phyloP scores from a whole-genome alignment of 2,329 filamentous ascomycete genomes.

The Macrophomina tecta region DNA sequence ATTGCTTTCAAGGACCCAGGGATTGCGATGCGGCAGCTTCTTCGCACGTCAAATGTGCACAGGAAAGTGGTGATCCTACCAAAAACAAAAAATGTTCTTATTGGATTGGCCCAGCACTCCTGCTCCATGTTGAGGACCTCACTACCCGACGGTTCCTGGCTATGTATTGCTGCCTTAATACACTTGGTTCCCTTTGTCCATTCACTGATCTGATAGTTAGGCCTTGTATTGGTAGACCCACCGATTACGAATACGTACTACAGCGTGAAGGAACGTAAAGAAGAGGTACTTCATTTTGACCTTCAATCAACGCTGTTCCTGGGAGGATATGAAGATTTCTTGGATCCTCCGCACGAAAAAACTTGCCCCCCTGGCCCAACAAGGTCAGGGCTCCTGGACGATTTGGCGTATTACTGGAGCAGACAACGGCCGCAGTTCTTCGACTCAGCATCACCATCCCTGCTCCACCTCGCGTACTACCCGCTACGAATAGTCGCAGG shows the following conservation, averaged over 20 bases:
- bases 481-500: slow-evolving; percentile 32
- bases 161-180: background rate
- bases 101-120: background rate
- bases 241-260: background rate
- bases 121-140: background rate
- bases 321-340: background rate
- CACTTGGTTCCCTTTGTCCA: too few relatives aligned
- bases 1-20: background rate
- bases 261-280: background rate
- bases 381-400: background rate
- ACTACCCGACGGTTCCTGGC: too few relatives aligned
- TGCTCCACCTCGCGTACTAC: slow-evolving; percentile 33
- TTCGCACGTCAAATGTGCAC: background rate
- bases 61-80: background rate
- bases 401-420: background rate
- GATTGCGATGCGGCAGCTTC: background rate
- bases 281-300: background rate
- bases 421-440: background rate
- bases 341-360: background rate
- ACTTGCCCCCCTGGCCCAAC: background rate
- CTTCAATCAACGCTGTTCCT: background rate
- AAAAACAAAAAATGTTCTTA: background rate
- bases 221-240: background rate
- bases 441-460: slow-evolving; percentile 8
- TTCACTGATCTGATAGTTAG: background rate